Conservation (phyloP, 2,329 filamentous ascomycete species). For the Fusarium newnesense region DNA sequence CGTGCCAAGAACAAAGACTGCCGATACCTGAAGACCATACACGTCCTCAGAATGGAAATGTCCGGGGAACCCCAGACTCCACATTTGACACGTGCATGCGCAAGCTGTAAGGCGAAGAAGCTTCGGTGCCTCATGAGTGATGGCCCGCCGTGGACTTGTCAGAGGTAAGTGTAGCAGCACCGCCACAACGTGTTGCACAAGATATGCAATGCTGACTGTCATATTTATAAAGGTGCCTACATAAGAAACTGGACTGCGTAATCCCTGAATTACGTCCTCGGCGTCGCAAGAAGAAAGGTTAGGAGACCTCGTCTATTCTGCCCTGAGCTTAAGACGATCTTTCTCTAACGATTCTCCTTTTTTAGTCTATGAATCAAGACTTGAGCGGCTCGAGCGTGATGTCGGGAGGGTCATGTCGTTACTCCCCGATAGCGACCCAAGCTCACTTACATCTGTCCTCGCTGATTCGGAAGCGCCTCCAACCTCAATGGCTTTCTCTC, state of each 20-base stretch:
- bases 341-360: background rate
- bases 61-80: background rate
- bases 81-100: background rate
- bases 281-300: background rate
- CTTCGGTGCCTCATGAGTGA: background rate
- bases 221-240: background rate
- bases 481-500: background rate
- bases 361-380: background rate
- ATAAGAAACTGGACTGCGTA: background rate
- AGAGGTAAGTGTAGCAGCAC: background rate
- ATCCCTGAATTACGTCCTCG: background rate
- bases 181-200: fast-evolving
- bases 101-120: background rate
- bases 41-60: background rate
- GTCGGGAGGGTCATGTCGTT: background rate
- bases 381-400: background rate
- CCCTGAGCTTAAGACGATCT: fast-evolving
- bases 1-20: background rate
- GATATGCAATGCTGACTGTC: background rate
- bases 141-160: background rate
- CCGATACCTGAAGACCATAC: background rate
- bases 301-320: background rate
- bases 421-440: background rate
- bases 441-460: background rate
- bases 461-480: background rate